phyloP scores from a whole-genome alignment of 2,329 filamentous ascomycete species.

The Beauveria varroae region DNA sequence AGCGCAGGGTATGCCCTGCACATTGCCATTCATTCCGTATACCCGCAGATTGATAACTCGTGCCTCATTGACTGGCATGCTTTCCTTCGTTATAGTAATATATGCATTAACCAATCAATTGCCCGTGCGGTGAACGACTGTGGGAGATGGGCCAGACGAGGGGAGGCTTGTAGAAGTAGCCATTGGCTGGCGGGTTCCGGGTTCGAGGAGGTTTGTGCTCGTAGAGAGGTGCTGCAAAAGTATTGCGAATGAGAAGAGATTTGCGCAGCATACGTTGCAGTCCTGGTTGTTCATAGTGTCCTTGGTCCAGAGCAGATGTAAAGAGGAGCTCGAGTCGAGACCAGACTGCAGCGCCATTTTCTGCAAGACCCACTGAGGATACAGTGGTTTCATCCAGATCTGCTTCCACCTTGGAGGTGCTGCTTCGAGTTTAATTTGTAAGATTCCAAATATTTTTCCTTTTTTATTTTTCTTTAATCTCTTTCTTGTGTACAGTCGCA shows the following conservation, averaged over 20 bases:
- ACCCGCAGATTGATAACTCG: constrained; percentile 6
- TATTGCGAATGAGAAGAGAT: constrained; percentile 30
- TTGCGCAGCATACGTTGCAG: constrained; percentile 25
- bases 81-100: neutral
- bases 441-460: too few relatives aligned
- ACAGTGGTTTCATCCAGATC: neutral
- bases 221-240: constrained; percentile 27
- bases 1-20: neutral
- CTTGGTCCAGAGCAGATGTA: neutral
- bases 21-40: constrained; percentile 17
- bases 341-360: neutral
- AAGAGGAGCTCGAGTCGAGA: neutral
- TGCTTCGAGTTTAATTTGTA: too few relatives aligned
- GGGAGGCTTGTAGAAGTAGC: neutral
- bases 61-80: neutral
- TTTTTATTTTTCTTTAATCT: neutral
- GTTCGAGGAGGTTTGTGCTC: constrained; percentile 19
- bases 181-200: neutral
- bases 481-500: too few relatives aligned
- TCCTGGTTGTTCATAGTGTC: constrained; percentile 17
- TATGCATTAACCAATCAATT: neutral
- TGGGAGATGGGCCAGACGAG: neutral
- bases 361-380: neutral
- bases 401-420: too few relatives aligned
- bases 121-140: neutral